Evolutionary conservation across 2,329 filamentous ascomycete species (phyloP), one percentile per base, ranked within the genome.

Genomic region (Exophiala calicioides): DNA sequence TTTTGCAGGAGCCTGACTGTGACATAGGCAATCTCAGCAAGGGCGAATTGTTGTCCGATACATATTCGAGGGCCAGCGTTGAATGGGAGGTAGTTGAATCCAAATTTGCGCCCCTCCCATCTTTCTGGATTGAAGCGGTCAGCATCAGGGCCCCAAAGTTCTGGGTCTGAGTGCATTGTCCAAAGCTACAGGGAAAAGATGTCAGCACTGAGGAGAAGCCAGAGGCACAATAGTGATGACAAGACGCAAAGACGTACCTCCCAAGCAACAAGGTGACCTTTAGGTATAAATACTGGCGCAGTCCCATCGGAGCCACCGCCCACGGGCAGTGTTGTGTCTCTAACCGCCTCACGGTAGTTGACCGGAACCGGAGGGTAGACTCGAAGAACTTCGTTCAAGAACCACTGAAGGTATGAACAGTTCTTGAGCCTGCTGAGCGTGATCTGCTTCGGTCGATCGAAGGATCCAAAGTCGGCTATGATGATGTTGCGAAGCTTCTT

Each of bases 311-410:
- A 62, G 0, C 76, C 76, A 15, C 76, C 76, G n/a, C 76, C 88
- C 10, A 73, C 71, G 0, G 88, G 88, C 1, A 94, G 78, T 0
- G 80, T 86, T 2, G 87, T 90, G 69, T 90, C 84, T 50, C 74
- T 75, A 7, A 88, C 74, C 8, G 87, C 79, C 27, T 83, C 71
- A 53, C 88, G 84, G 38, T 87, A 77, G 68, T 91, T 93, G 71
- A 85, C 85, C 2, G 88, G 87, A 1, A 93, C 85, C n/a, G 80
- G 76, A 1, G 88, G 87, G 65, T 90, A 88, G 8, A 90, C 68
- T 12, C 88, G 82, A 48, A 90, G 77, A 0, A 80, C 85, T 69
- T 93, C 88, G 68, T 86, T 84, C 35, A 38, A 26, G 35, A 60
- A 61, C 47, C 65, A 58, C 24, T 66, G 63, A 10, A 70, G 63